Base-by-base conservation (phyloP, 805 yeast species). In the Yamadazyma nakazawae region DNA sequence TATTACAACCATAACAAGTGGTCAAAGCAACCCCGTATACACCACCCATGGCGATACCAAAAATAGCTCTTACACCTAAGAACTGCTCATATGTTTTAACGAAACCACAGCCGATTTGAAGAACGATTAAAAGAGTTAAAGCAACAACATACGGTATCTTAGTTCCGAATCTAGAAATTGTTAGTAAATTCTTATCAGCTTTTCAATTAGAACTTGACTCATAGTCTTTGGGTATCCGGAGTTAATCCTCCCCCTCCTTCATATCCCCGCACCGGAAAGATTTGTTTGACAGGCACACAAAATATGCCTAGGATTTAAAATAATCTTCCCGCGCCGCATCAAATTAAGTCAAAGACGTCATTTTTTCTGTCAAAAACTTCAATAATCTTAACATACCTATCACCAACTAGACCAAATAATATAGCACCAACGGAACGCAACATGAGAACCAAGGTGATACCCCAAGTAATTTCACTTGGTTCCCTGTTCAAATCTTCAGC, bases 391-490 rank as follows among this genome's bases (percentile, higher is more conserved):
- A 48, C 52, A 39, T 76, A 74, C 53, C 75, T 70, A 60, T 82
- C 88, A 56, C 84, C 81, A 51, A 76, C 60, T 48, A 68, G 67
- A 42, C 87, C 87, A 55, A 82, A 81, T n/a, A 76, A 57, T 28
- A 80, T 55, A 9, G 85, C 85, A 49, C 88, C 88, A 18, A 82
- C 79, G 2, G 86, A 76, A 64, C 88, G 72, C 51, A 82, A 69
- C 88, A 82, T 82, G 34, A 82, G 72, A 40, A 82, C 87, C 51
- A 82, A 67, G 0, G 88, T 82, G 54, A 82, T 79, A 46, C 83
- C 83, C 87, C 84, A 82, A 4, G 85, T 77, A 43, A 82, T 69
- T 46, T 75, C 78, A 48, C 70, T 79, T 38, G 77, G 79, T 26
- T 45, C 39, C 28, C 40, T 44, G 28, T 34, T 34, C 34, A 82